A percentile compares a stretch with the other conserved stretches of the same genome.
phyloP scores from a whole-genome alignment of 352 stramenopile species.

The Saprolegnia diclina region DNA sequence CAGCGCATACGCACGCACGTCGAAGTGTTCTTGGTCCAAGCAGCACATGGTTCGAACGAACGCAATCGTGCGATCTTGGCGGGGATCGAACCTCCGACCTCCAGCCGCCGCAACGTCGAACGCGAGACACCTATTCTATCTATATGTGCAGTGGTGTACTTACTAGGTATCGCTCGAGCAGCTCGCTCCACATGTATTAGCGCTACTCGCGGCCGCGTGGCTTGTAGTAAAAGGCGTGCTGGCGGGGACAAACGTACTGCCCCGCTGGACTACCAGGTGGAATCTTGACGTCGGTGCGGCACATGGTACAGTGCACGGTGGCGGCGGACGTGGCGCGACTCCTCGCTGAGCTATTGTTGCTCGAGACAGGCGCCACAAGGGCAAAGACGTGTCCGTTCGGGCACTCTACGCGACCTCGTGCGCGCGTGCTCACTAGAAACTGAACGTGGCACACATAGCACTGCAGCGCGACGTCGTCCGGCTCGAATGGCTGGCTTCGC shows the following conservation, averaged over 20 bases:
- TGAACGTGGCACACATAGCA: conserved; percentile 61
- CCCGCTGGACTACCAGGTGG: conserved; percentile 70
- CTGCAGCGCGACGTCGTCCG: conserved; percentile 64
- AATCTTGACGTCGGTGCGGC: conserved; percentile 82
- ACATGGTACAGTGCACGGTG: conserved; percentile 64
- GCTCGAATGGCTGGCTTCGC: conserved; percentile 41
- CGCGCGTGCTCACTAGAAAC: conserved; percentile 66
- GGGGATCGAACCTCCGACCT: no score
- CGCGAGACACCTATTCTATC: no score
- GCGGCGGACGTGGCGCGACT: conserved; percentile 26
- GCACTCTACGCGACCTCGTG: conserved; percentile 60
- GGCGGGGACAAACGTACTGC: conserved; percentile 84
- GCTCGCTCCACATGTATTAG: no score
- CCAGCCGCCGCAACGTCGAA: no score
- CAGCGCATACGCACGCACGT: no score
- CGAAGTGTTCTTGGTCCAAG: no score
- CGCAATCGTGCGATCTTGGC: no score
- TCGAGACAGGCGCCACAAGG: conserved; percentile 52
- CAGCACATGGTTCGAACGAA: no score
- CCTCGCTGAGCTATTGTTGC: neutral
- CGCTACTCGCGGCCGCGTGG: conserved; percentile 32
- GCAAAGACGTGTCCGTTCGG: conserved; percentile 69
- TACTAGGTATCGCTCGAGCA: no score
- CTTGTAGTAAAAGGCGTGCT: conserved; percentile 80
- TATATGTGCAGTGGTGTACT: no score